Evolutionary conservation across 1,284 basidiomycete genomes (phyloP), one percentile per base, ranked within the genome.

Genomic region (Sanguinoderma infundibulare): DNA sequence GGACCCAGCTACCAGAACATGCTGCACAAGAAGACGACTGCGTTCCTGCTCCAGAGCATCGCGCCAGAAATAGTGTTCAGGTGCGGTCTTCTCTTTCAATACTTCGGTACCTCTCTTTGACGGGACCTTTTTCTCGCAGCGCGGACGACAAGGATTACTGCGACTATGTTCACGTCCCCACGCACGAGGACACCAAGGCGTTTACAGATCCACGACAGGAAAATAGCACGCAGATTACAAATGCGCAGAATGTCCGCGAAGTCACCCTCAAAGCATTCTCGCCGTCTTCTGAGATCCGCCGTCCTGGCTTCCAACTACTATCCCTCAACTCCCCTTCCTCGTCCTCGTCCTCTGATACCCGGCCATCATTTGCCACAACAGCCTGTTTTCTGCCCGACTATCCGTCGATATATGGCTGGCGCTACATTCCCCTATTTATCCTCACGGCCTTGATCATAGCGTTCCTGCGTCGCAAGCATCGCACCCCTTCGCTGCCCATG

Each of bases 61-160:
- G 79, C 83, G 34, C 94, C 95, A 14, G 74, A 78, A 14, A 69
- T 89, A 0, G 80, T 96, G 5, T 91, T 92, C 73, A 93, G 89
- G 91, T 91, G 66, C 64, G 83, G 65, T 14, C 14, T 47, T 44
- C 3, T 58, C 35, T 8, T 50, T 12, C 22, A 15, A 36, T 49
- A 22, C 7, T 22, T 22, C 22, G 20, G 36, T n/a, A n/a, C n/a
- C 1, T 3, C 12, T 44, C 12, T 32, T 17, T 57, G 15, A 60
- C 61, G 63, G 47, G 26, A 28, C 36, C 38, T 9, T 40, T 17
- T 39, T 15, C 20, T 20, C 46, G 58, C 69, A 94, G 92, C 67
- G 95, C 91, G 10, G 94, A 96, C 73, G 92, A 96, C 75, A 91
- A 92, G 66, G 94, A 96, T 72, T 94, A 94, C 65, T 96, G 94